Evolutionary conservation across 306 rosid genomes (phyloP), one percentile per base, ranked within the genome.

Genomic region (Inga leiocalycina): DNA sequence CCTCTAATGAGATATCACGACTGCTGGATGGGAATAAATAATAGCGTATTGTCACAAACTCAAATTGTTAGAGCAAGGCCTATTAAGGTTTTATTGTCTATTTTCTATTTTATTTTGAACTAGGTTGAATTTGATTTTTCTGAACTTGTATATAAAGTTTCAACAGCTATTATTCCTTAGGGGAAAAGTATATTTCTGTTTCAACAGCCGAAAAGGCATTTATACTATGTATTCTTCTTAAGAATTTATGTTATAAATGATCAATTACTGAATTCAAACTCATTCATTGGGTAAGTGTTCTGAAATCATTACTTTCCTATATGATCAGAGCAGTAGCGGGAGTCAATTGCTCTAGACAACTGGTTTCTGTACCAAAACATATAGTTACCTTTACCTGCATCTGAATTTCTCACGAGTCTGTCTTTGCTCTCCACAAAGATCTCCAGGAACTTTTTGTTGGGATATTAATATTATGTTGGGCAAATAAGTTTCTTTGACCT

Each of bases 171-270:
- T 45, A 45, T 22, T 71, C 76, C 57, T 45, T 6, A 24, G 54
- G 76, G 32, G 27, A 24, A 72, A 72, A 14, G n/a, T 45, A 44
- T 46, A 72, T 13, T 45, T 72, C 41, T 72, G 39, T 72, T 45
- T 22, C 20, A 43, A 45, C 76, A 24, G 19, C 22, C 17, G 43
- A 43, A n/a, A 44, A 30, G 11, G 11, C 75, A 71, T 71, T 5
- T 22, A 44, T 71, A 12, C 4, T 44, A 10, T 10, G 56, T 70
- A 43, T 14, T 43, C 35, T 71, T 45, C 76, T 74, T 66, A 57
- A 78, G 84, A 22, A 45, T 74, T 37, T 71, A 30, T 22, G 79
- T 85, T 56, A 48, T 82, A 45, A 70, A 70, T 76, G 54, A 65
- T 45, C n/a, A 56, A 43, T 56, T 75, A 6, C 72, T 57, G 24